Evolutionary conservation across 192 early-diverging fungal genomes (phyloP).

Genomic region (Coemansia sp.): DNA sequence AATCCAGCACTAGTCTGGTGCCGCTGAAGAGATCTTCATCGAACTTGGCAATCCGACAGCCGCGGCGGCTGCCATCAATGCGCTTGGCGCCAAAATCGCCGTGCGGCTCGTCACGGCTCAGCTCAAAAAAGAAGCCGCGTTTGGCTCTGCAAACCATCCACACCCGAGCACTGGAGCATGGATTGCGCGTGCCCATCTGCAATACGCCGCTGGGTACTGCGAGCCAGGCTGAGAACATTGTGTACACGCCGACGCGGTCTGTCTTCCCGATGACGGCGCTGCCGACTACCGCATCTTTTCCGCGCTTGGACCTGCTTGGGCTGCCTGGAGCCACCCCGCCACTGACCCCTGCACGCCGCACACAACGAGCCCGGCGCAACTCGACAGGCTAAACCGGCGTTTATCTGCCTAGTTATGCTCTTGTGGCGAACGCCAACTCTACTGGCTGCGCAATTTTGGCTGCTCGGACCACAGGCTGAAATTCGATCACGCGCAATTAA

Average conservation of each 20-base stretch:
- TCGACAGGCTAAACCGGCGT: conserved; percentile 8
- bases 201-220: conserved; percentile 41
- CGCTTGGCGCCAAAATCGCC: conserved; percentile 19
- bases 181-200: conserved; percentile 43
- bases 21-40: conserved; percentile 14
- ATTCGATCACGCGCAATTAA: not conserved
- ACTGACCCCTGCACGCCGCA: not conserved
- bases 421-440: not conserved
- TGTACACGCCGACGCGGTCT: conserved; percentile 1
- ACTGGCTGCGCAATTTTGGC: conserved; percentile 5
- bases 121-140: conserved; percentile 29
- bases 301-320: conserved; percentile 8
- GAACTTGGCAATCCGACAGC: conserved; percentile 14
- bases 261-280: conserved; percentile 9
- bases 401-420: not conserved
- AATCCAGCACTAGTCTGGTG: conserved; percentile 5
- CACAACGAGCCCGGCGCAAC: conserved; percentile 26
- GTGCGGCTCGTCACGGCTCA: conserved; percentile 7
- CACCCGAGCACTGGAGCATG: conserved; percentile 44
- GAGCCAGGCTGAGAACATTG: conserved; percentile 39
- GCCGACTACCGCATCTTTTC: conserved; percentile 10
- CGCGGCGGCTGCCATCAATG: conserved; percentile 17
- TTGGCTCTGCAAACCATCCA: conserved; percentile 43
- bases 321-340: not conserved
- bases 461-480: not conserved